Evolutionary conservation across 768 basidiomycete species (phyloP).

Genomic region (Phaffia tasmanica): DNA sequence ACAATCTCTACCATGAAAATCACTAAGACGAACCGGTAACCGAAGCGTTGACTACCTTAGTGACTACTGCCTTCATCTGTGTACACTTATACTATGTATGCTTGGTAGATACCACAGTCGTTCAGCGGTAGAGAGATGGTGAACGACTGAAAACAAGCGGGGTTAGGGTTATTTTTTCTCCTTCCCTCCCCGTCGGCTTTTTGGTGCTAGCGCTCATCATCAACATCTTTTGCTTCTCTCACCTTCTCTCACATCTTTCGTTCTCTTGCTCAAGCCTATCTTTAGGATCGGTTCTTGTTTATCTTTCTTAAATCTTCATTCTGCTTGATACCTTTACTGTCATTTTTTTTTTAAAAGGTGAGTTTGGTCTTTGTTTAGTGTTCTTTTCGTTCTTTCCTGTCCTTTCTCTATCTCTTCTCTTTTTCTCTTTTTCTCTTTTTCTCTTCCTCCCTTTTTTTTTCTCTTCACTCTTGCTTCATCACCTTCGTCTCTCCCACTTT

Average conservation of each 20-base stretch:
- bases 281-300: conserved; percentile 25
- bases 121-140: background rate
- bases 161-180: background rate
- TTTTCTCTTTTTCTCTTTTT: conserved; percentile 25
- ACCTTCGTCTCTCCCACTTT: conserved; percentile 8
- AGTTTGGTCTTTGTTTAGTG: too few relatives aligned
- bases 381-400: conserved; percentile 16
- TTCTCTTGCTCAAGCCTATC: conserved; percentile 21
- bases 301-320: conserved; percentile 26
- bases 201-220: too few relatives aligned
- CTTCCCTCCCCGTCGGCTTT: too few relatives aligned
- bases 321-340: too few relatives aligned
- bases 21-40: conserved; percentile 24
- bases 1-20: conserved; percentile 8
- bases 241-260: too few relatives aligned
- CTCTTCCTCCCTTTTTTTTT: conserved; percentile 28
- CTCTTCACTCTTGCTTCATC: background rate
- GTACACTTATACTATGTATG: too few relatives aligned
- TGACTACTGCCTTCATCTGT: conserved; percentile 22
- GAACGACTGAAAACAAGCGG: background rate
- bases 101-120: background rate
- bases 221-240: too few relatives aligned
- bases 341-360: too few relatives aligned
- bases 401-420: conserved; percentile 30
- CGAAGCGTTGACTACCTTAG: conserved; percentile 25